Conservation (phyloP, 495 filamentous ascomycete genomes). For the Xylaria intraflava region DNA sequence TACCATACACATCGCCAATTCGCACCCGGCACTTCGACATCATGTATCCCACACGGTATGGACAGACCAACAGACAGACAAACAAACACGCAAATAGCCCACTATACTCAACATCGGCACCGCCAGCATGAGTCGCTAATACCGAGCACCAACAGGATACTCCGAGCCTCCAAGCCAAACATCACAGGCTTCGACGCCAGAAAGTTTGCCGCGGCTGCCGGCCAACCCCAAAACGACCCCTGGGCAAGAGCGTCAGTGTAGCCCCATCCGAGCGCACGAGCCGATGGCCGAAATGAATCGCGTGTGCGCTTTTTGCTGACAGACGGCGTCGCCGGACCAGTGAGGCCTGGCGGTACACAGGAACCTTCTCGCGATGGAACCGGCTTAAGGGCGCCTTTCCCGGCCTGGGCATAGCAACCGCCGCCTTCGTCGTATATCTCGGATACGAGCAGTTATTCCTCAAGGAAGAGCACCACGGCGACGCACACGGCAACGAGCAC, state of each 20-base stretch:
- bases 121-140: not conserved
- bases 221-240: constrained; percentile 68
- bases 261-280: constrained; percentile 15
- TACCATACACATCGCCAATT: not conserved
- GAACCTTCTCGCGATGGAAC: constrained; percentile 80
- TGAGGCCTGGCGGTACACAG: constrained; percentile 85
- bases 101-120: not conserved
- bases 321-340: constrained; percentile 37
- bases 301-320: not conserved
- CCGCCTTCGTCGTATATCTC: constrained; percentile 85
- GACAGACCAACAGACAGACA: not conserved
- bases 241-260: constrained; percentile 68
- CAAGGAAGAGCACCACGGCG: constrained; percentile 63
- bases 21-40: constrained; percentile 1
- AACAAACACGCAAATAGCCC: too few species aligned
- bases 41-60: constrained; percentile 43
- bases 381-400: constrained; percentile 82
- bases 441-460: constrained; percentile 81
- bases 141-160: constrained; percentile 24
- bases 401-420: constrained; percentile 83
- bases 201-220: constrained; percentile 63
- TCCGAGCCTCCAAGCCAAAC: constrained; percentile 48
- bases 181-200: constrained; percentile 78
- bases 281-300: constrained; percentile 1
- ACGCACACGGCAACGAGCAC: constrained; percentile 38